A percentile compares a stretch with the other conserved stretches of the same genome.
Conservation (phyloP, 2,329 filamentous ascomycete species). For the Tetracladium maxilliforme region DNA sequence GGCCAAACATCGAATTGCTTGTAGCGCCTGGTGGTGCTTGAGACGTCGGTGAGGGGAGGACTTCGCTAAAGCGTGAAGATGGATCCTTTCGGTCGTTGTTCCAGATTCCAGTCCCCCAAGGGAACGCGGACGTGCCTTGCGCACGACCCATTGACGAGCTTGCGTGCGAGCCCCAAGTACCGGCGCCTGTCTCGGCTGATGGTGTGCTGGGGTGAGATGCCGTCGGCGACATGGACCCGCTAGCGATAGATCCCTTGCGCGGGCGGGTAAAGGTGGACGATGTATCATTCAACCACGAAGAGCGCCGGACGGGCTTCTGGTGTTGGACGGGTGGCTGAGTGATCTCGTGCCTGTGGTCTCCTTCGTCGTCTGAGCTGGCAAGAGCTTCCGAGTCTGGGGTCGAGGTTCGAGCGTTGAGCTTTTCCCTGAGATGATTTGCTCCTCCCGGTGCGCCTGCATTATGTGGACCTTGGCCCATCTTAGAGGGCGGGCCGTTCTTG, state of each 20-base stretch:
- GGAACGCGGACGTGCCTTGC: constrained; percentile 33
- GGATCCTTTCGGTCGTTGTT: constrained; percentile 66
- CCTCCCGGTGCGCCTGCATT: no score
- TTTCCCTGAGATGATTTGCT: no score
- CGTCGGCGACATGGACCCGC: constrained; percentile 63
- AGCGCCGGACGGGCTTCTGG: constrained; percentile 51
- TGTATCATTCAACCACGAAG: constrained; percentile 81
- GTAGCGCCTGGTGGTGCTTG: no score
- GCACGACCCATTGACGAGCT: constrained; percentile 31
- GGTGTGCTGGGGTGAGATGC: constrained; percentile 73
- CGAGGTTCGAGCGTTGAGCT: constrained; percentile 63
- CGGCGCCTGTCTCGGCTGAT: constrained; percentile 43
- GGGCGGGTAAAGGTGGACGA: constrained; percentile 45
- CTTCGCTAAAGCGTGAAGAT: constrained; percentile 58
- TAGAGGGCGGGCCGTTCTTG: no score
- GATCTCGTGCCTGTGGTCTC: constrained; percentile 44
- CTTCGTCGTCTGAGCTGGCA: constrained; percentile 88
- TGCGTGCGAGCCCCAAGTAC: constrained; percentile 39
- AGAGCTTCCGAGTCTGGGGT: constrained; percentile 91
- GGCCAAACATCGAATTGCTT: no score
- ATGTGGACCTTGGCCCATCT: no score
- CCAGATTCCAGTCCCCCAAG: constrained; percentile 76
- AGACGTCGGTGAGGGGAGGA: constrained; percentile 62
- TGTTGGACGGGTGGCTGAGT: constrained; percentile 30
- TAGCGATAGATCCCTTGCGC: constrained; percentile 64